Evolutionary conservation across 2,329 filamentous ascomycete genomes (phyloP), one percentile per base, ranked within the genome.

Genomic region (Penicillium sp.): DNA sequence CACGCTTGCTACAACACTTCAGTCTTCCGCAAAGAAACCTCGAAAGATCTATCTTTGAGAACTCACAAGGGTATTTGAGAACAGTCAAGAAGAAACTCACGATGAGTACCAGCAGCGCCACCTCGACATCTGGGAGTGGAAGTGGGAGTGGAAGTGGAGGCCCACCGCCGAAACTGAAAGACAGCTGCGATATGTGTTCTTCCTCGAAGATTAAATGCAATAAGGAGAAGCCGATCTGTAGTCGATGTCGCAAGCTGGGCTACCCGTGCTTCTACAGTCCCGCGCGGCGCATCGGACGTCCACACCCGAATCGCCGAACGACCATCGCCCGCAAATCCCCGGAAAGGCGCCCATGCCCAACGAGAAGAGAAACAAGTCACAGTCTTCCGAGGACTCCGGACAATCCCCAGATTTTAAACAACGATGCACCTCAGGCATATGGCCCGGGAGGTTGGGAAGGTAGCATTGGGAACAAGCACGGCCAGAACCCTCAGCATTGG

Each of bases 241-340:
- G 47, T 39, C 47, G 47, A 29, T 50, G 47, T 50, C 40, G 47
- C 46, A 58, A 56, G 39, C 34, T 59, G 17, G 60, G 58, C 3
- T 56, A 63, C 26, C 46, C 52, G 26, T 63, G 60, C 37, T 60
- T 61, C 34, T 64, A 61, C 40, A 64, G 61, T 44, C 61, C 59
- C 21, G 60, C 61, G 24, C 49, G 60, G 39, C 52, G 60, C 2
- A 52, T 55, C 30, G 58, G 59, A 18, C 52, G 56, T 17, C 59
- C 55, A 13, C 51, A 51, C 44, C 47, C 47, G 23, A 41, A 41
- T 41, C 7, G 48, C 47, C 30, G 27, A 21, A 36, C 6, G 26
- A 21, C 24, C 24, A 33, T 12, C n/a, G n/a, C n/a, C 20, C 24
- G 32, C 12, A 37, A 44, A 26, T 44, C 47, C 6, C 32, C 47